Evolutionary conservation across 2,329 filamentous ascomycete genomes (phyloP), one percentile per base, ranked within the genome.

Genomic region (Cordyceps pruinosa): DNA sequence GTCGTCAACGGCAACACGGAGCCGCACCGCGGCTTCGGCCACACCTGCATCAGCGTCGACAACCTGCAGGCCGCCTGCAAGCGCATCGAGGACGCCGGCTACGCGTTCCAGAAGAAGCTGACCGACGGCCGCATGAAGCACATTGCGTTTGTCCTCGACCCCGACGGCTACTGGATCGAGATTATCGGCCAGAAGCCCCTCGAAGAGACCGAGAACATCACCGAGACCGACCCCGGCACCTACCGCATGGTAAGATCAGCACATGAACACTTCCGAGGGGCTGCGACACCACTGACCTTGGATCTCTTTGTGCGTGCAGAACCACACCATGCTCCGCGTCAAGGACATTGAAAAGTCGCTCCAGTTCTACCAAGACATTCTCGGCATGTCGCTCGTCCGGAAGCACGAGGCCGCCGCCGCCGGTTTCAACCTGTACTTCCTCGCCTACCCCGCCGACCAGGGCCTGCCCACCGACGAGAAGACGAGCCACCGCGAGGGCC

Each of bases 311-410:
- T 39, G n/a, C n/a, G n/a, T 26, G 34, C 42, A 87, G 84, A 92
- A 94, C 75, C 89, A 94, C 75, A 91, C 89, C 57, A 97, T 97
- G 94, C 83, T 99, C 64, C 89, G 94, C 30, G 87, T 97, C 74
- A 97, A 97, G 76, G 85, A 89, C 64, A 77, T 80, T 25, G 80
- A 89, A 68, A 85, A 83, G 71, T 89, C 86, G 15, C 77, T 92
- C 66, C 84, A 85, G 66, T 93, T 89, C 70, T 93, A 93, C 74
- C 82, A 93, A 71, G 90, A 97, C 7, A 80, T 89, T 28, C 79
- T 97, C 73, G 94, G 94, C 59, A 97, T 97, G 94, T 82, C 80
- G 25, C 79, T 95, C 35, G 75, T 93, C 66, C 84, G 89, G 59
- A 92, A 85, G 3, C 74, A 72, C 12, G 89, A 96, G 74, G 86